Conservation (phyloP, 2,329 filamentous ascomycete species). For the Rhynchosporium agropyri region DNA sequence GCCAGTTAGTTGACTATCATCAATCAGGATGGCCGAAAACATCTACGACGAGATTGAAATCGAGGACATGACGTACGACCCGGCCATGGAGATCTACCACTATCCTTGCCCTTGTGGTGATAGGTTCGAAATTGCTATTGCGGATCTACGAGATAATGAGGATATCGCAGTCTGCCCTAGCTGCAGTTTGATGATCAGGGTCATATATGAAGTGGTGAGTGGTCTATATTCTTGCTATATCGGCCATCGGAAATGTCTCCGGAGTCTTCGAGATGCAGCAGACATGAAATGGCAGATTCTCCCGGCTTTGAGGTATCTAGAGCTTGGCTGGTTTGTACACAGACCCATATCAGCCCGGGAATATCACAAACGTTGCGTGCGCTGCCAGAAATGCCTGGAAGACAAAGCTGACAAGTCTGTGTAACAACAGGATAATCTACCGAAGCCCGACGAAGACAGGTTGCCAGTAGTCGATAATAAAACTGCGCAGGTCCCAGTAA, state of each 20-base stretch:
- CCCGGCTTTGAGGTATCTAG: background rate
- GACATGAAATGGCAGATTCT: background rate
- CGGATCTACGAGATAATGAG: constrained; percentile 82
- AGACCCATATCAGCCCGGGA: background rate
- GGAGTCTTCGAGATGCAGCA: background rate
- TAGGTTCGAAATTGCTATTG: constrained; percentile 86
- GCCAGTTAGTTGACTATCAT: background rate
- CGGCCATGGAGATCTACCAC: constrained; percentile 82
- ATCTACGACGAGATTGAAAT: constrained; percentile 99
- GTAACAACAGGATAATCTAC: constrained; percentile 52
- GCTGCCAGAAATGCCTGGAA: background rate
- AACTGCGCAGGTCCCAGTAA: constrained; percentile 25
- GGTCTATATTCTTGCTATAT: background rate
- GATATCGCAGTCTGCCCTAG: constrained; percentile 98
- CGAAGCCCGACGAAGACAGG: constrained; percentile 44
- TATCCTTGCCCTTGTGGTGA: constrained; percentile 98
- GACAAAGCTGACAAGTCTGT: background rate
- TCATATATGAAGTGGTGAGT: constrained; percentile 85
- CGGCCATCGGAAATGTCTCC: background rate
- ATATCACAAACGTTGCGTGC: background rate
- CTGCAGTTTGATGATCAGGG: constrained; percentile 93
- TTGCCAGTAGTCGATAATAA: constrained; percentile 14
- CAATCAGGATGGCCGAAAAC: constrained; percentile 55
- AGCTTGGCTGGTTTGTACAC: background rate
- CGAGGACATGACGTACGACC: constrained; percentile 95